Conservation (phyloP, 192 early-diverging fungal species). For the Piromyces finnis region DNA sequence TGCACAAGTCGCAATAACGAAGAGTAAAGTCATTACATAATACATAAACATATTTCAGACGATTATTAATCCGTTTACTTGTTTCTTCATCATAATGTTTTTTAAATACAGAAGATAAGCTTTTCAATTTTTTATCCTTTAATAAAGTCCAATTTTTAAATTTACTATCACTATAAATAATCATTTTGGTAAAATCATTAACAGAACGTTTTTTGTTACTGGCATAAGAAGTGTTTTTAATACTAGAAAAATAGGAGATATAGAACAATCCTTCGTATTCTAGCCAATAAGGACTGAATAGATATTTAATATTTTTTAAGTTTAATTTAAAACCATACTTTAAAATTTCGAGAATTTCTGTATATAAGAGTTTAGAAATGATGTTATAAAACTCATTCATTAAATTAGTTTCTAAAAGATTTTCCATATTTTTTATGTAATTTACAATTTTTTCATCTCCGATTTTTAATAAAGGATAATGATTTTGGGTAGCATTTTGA, state of each 20-base stretch:
- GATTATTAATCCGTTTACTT: not conserved
- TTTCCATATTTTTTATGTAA: not conserved
- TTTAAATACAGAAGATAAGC: not conserved
- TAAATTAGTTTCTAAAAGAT: not conserved
- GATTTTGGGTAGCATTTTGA: no score
- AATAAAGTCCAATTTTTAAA: no score
- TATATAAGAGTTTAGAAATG: not conserved
- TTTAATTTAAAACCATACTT: not conserved
- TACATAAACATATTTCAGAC: not conserved
- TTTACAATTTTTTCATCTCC: no score
- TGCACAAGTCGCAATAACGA: no score
- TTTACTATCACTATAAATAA: no score
- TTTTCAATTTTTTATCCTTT: not conserved
- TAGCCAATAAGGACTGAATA: not conserved
- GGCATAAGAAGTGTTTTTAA: not conserved
- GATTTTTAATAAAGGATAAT: no score
- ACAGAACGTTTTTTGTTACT: not conserved
- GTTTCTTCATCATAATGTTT: not conserved
- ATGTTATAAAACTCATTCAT: not conserved
- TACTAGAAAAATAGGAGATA: not conserved
- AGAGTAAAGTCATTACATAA: not conserved
- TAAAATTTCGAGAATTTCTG: not conserved
- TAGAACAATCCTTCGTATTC: not conserved
- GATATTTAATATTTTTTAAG: not conserved
- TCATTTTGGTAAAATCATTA: no score